phyloP scores from a whole-genome alignment of 331 rosid genomes.

The Stylosanthes scabra region DNA sequence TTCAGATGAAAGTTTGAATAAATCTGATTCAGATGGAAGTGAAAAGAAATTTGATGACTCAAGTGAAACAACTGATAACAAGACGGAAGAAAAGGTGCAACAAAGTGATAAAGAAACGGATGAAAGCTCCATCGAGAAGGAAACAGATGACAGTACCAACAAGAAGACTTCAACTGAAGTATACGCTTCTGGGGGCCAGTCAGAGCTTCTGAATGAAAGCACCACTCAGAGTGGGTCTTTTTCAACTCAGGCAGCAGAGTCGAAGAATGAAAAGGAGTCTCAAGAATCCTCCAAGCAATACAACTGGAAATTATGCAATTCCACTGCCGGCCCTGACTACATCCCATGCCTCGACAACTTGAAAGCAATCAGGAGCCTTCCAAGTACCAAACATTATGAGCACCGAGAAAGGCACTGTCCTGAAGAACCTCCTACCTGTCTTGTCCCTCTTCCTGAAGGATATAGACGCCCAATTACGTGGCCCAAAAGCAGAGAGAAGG shows the following conservation, averaged over 20 bases:
- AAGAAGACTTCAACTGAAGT: conserved; percentile 60
- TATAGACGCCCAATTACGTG: conserved; percentile 83
- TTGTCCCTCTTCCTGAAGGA: conserved; percentile 88
- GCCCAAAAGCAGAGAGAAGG: conserved; percentile 99
- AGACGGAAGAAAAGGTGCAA: too few relatives aligned
- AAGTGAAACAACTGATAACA: conserved; percentile 23
- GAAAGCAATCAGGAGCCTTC: conserved; percentile 77
- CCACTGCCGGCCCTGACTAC: conserved; percentile 88
- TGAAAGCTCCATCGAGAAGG: conserved; percentile 56
- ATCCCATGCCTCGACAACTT: conserved; percentile 97
- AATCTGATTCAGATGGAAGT: too few relatives aligned
- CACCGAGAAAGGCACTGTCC: conserved; percentile 99
- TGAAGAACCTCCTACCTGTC: conserved; percentile 93
- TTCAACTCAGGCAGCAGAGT: conserved; percentile 83
- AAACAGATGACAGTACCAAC: conserved; percentile 52
- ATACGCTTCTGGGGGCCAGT: conserved; percentile 82
- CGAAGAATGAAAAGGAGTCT: conserved; percentile 77
- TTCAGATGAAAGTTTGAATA: conserved; percentile 35
- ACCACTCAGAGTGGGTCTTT: conserved; percentile 66
- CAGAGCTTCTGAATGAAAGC: conserved; percentile 85
- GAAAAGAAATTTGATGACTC: too few relatives aligned
- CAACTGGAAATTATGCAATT: conserved; percentile 86
- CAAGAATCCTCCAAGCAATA: conserved; percentile 63
- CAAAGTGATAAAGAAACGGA: conserved; percentile 46
- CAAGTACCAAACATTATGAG: conserved; percentile 89